A percentile compares a stretch with the other conserved stretches of the same genome.
These are phyloP conservation scores for Leccinum pellstonianum DNA, from an alignment of 768 basidiomycete species.

Conservation along the genomic window DNA sequence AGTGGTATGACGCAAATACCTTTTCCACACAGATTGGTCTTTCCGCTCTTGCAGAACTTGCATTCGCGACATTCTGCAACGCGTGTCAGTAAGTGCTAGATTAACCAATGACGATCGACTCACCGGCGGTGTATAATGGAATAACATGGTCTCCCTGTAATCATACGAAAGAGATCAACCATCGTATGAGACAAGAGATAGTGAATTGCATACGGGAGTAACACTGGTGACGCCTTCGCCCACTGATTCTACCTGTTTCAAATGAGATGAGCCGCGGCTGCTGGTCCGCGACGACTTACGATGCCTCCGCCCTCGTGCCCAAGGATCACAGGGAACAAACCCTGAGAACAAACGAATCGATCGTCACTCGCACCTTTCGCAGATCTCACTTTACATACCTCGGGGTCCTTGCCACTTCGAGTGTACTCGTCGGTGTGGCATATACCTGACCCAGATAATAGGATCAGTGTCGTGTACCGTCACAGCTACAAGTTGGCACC, in stretches of 20 bases:
- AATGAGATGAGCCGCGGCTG: constrained; percentile 1
- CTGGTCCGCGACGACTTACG: constrained; percentile 44
- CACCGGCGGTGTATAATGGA: constrained; percentile 93
- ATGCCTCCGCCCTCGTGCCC: constrained; percentile 95
- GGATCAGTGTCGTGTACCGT: constrained; percentile 5
- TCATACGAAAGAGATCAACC: not conserved
- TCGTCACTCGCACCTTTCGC: not conserved
- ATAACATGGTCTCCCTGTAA: constrained; percentile 90
- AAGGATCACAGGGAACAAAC: constrained; percentile 88
- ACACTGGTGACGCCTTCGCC: constrained; percentile 92
- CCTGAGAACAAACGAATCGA: constrained; percentile 41
- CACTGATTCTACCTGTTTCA: constrained; percentile 84
- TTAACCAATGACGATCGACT: constrained; percentile 12
- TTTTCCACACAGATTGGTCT: constrained; percentile 98
- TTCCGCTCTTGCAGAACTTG: constrained; percentile 98
- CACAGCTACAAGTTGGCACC: not conserved
- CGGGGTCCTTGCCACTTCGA: constrained; percentile 92
- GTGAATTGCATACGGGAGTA: constrained; percentile 42
- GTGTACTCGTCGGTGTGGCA: constrained; percentile 99
- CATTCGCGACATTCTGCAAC: constrained; percentile 85
- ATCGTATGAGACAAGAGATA: not conserved
- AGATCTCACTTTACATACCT: constrained; percentile 48
- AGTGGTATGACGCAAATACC: constrained; percentile 42
- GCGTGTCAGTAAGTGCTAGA: constrained; percentile 1
- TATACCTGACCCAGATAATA: constrained; percentile 52